Percentiles rank a stretch among this genome's conserved stretches.
These are phyloP conservation scores for Penicillium taxi DNA, from an alignment of 495 filamentous ascomycete genomes.

Conservation along the genomic window DNA sequence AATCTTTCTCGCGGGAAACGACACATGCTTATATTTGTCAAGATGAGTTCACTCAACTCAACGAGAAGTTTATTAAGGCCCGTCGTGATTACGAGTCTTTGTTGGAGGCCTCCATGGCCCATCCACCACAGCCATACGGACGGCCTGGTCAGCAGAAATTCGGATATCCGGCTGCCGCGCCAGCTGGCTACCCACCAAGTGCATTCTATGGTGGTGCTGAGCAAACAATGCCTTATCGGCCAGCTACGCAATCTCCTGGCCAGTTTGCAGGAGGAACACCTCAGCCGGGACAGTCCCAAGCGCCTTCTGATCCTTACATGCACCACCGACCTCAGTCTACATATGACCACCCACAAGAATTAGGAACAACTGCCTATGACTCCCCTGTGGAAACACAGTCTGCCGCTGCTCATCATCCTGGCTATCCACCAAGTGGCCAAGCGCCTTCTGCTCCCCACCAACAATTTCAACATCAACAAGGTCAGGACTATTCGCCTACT, in stretches of 20 bases:
- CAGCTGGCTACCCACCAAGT: constrained; percentile 41
- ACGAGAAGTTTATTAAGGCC: constrained; percentile 99
- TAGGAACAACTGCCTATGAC: constrained; percentile 78
- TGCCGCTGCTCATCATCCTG: constrained; percentile 26
- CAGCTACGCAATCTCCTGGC: constrained; percentile 33
- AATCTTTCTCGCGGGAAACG: not conserved
- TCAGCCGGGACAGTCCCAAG: constrained; percentile 30
- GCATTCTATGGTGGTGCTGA: constrained; percentile 31
- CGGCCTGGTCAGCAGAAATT: constrained; percentile 59
- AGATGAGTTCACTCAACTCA: constrained; percentile 98
- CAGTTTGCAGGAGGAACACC: constrained; percentile 28
- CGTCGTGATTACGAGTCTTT: constrained; percentile 91
- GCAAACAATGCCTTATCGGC: constrained; percentile 30
- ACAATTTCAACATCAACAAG: constrained; percentile 31
- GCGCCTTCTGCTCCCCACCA: constrained; percentile 33
- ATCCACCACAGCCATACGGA: constrained; percentile 66
- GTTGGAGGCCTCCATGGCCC: constrained; percentile 93
- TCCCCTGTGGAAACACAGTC: constrained; percentile 59
- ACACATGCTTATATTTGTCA: constrained; percentile 12
- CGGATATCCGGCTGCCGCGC: constrained; percentile 49
- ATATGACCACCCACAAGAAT: constrained; percentile 72
- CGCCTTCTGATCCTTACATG: constrained; percentile 34
- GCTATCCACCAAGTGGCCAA: constrained; percentile 37
- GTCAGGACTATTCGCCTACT: constrained; percentile 49
- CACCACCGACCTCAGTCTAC: constrained; percentile 60